These are phyloP conservation scores for Fusarium pseudograminearum DNA, from an alignment of 2,329 filamentous ascomycete genomes.

Conservation along the genomic window DNA sequence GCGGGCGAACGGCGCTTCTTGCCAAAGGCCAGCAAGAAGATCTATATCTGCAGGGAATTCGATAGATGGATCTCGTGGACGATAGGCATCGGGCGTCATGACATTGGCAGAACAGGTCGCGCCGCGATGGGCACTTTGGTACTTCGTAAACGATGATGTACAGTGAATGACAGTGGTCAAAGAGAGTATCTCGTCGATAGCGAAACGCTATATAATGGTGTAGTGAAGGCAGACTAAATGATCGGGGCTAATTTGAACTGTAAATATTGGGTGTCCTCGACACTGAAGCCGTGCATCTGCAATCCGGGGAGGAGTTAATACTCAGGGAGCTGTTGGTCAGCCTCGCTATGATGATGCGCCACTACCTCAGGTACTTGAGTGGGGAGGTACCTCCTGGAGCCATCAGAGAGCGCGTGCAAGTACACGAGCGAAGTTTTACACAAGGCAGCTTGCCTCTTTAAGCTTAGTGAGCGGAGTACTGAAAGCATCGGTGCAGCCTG, in stretches of 20 bases:
- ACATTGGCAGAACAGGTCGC: constrained; percentile 38
- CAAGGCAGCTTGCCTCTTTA: constrained; percentile 4
- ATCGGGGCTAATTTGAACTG: not conserved
- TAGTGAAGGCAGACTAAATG: not conserved
- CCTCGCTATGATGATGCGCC: constrained; percentile 36
- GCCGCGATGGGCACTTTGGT: constrained; percentile 20
- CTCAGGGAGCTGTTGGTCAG: constrained; percentile 31
- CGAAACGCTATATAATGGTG: not conserved
- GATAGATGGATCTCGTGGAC: constrained; percentile 28
- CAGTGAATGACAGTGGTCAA: not conserved
- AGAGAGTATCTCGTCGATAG: constrained; percentile 1
- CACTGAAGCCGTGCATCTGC: not conserved
- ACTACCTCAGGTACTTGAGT: not conserved
- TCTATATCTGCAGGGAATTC: constrained; percentile 57
- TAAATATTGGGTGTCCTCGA: not conserved
- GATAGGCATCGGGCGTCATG: constrained; percentile 44
- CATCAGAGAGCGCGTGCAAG: not conserved
- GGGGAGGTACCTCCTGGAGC: not conserved
- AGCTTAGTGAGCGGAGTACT: not conserved
- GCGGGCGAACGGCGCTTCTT: constrained; percentile 68
- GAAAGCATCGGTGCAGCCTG: not conserved
- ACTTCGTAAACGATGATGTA: not conserved
- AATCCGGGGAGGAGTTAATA: constrained; percentile 8
- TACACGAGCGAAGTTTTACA: constrained; percentile 10
- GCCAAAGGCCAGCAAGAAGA: constrained; percentile 70